Conservation (phyloP, 345 rosid species). For the Orychophragmus violaceus region DNA sequence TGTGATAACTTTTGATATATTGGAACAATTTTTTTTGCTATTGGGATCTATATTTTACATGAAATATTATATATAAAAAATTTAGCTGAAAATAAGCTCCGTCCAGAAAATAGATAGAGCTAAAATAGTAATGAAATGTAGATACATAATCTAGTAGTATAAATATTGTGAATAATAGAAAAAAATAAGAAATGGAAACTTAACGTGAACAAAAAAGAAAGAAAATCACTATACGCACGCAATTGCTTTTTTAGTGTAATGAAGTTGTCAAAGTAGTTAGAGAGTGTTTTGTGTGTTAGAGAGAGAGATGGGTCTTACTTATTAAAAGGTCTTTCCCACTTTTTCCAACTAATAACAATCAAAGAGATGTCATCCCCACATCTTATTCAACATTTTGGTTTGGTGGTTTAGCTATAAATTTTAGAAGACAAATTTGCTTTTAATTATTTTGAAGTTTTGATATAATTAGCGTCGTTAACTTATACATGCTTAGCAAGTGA, state of each 20-base stretch:
- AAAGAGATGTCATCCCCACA: constrained; percentile 23
- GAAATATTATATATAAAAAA: background rate
- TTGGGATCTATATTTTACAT: background rate
- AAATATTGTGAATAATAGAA: background rate
- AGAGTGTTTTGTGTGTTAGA: constrained; percentile 24
- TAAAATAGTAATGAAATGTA: too few relatives aligned
- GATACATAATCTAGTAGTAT: background rate
- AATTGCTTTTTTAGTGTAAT: constrained; percentile 26
- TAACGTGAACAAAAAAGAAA: background rate
- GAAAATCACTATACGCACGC: constrained; percentile 13
- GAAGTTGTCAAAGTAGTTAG: constrained; percentile 33
- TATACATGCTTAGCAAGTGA: too few relatives aligned
- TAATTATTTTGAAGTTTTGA: background rate
- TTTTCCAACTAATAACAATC: constrained; percentile 18
- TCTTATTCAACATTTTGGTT: constrained; percentile 1
- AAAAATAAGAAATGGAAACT: constrained; percentile 8
- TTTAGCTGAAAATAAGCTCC: background rate
- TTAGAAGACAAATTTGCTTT: background rate
- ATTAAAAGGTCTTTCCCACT: background rate
- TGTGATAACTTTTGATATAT: background rate
- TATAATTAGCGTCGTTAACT: background rate
- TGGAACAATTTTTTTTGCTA: background rate
- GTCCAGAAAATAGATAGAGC: background rate
- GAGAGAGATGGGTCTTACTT: background rate
- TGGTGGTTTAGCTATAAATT: background rate